Evolutionary conservation across 129 eudicot genomes (phyloP), one percentile per base, ranked within the genome.

Genomic region (Pseudognaphalium luteoalbum): DNA sequence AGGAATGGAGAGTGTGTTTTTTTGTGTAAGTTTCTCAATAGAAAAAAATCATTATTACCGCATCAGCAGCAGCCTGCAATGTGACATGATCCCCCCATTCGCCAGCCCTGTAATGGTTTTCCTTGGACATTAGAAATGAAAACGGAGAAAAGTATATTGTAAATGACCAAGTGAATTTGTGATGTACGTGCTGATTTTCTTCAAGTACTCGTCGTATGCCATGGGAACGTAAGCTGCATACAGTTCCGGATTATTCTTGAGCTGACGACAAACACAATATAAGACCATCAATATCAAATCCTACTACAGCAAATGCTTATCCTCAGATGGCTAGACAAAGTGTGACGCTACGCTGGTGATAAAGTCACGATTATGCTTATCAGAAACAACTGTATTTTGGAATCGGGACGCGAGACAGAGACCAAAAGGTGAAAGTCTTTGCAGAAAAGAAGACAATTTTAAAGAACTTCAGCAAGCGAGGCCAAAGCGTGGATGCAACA

Each of bases 71-170:
- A 66, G 97, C 97, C 72, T 88, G 97, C 84, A 91, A 78, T 22
- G 97, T 91, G 67, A 86, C 86, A 84, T 88, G 91, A 83, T 88
- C 97, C 1, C 97, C 97, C 97, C 95, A 91, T 81, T 87, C 97
- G 73, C 97, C 92, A 66, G 33, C 69, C 86, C 97, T 91, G 71
- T 56, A 78, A 82, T 37, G 21, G 50, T 72, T 78, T 66, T 54
- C 25, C 42, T 80, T 77, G 9, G 44, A 79, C 22, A 39, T 41
- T 67, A 67, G 12, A 41, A 74, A 57, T 16, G 63, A 44, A 42
- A 66, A 67, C 14, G 28, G 8, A 29, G 29, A 5, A 64, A 8
- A 51, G 52, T 34, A 34, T 3, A n/a, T 3, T 12, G 41, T 25
- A 19, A 12, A 35, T 14, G 8, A 12, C 52, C 30, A 65, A 57